phyloP scores from a whole-genome alignment of 805 yeast species.

The Priceomyces fermenticarens region DNA sequence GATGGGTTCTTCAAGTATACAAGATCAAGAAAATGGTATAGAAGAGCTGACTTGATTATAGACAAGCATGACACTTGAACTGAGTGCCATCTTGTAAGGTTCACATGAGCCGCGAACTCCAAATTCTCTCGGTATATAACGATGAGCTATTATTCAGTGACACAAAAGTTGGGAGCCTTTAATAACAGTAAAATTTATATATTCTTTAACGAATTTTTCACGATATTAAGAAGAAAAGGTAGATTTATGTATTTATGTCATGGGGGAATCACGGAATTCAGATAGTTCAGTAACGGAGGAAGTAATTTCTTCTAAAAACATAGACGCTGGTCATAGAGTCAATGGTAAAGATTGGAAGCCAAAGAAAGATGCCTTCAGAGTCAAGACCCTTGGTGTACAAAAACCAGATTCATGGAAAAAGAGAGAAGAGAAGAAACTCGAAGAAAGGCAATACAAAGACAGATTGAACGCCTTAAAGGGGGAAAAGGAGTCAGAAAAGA shows the following conservation, averaged over 20 bases:
- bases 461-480: slow-evolving; percentile 71
- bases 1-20: slow-evolving; percentile 54
- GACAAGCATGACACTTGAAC: slow-evolving; percentile 15
- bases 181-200: not conserved
- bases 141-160: too few relatives aligned
- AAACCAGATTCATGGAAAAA: slow-evolving; percentile 55
- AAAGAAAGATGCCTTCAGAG: slow-evolving; percentile 64
- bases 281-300: too few relatives aligned
- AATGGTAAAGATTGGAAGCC: slow-evolving; percentile 74
- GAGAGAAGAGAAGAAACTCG: slow-evolving; percentile 62
- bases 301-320: slow-evolving; percentile 20
- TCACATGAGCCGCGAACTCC: too few relatives aligned
- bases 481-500: slow-evolving; percentile 65
- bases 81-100: not conserved
- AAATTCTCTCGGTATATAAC: not conserved
- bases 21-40: slow-evolving; percentile 48
- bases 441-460: slow-evolving; percentile 64
- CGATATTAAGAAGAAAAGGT: not conserved
- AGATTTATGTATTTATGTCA: not conserved
- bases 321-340: slow-evolving; percentile 48
- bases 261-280: too few relatives aligned
- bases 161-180: too few relatives aligned
- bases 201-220: not conserved
- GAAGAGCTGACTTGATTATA: slow-evolving; percentile 39
- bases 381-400: slow-evolving; percentile 56